Percentiles rank a stretch among this genome's conserved stretches.
Conservation (phyloP, 2,329 filamentous ascomycete genomes). For the Geosmithia flava region DNA sequence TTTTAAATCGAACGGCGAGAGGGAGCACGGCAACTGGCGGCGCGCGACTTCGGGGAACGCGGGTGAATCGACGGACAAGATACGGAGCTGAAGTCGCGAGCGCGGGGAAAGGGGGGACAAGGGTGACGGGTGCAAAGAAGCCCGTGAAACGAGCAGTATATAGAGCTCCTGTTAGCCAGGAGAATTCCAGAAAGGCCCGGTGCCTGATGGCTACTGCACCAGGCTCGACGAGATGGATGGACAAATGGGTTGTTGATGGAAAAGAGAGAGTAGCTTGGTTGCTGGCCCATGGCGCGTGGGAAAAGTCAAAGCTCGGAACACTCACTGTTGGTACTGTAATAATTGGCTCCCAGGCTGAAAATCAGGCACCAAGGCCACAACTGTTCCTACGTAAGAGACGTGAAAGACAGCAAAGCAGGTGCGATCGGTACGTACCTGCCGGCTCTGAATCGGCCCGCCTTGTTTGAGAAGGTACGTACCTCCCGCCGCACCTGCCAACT, state of each 20-base stretch:
- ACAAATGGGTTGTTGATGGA: not conserved
- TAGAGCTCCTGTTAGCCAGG: not conserved
- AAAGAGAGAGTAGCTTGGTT: not conserved
- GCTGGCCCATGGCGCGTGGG: not conserved
- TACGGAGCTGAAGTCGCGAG: not conserved
- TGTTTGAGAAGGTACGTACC: not conserved
- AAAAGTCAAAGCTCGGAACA: not conserved
- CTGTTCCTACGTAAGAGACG: no score
- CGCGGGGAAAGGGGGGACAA: not conserved
- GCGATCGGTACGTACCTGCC: not conserved
- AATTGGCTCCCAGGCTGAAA: not conserved
- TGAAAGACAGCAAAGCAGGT: not conserved
- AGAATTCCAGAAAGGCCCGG: not conserved
- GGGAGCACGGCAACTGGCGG: not conserved
- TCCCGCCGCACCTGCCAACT: not conserved
- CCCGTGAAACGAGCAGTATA: not conserved
- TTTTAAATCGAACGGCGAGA: not conserved
- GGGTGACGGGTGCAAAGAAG: not conserved
- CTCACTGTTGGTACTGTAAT: not conserved
- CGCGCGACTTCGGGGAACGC: not conserved
- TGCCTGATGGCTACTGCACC: not conserved
- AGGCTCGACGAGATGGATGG: not conserved
- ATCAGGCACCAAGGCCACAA: not conserved
- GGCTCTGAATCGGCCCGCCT: conserved; percentile 1
- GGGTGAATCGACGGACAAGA: not conserved